phyloP scores from a whole-genome alignment of 1,284 basidiomycete species.

The Rhodotorula sp. region DNA sequence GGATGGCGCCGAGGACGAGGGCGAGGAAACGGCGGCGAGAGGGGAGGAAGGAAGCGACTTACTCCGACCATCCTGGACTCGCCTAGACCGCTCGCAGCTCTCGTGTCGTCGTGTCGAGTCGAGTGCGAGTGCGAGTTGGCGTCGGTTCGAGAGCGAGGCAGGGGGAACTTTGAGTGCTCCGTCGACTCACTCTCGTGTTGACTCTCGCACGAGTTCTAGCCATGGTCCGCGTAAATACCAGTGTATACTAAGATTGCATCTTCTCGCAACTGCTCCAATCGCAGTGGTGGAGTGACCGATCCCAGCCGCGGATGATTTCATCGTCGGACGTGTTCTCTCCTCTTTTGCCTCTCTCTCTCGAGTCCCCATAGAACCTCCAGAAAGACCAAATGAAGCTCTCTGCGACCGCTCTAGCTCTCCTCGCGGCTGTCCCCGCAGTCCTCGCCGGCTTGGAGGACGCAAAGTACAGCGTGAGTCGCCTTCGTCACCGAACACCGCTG shows the following conservation, averaged over 20 bases:
- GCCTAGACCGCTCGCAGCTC: too few species aligned
- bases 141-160: too few species aligned
- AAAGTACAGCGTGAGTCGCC: conserved; percentile 24
- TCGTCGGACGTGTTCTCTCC: neutral
- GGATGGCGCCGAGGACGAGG: neutral
- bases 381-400: conserved; percentile 21
- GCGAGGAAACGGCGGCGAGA: neutral
- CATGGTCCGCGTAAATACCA: too few species aligned
- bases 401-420: neutral
- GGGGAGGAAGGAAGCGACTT: neutral
- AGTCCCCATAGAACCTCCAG: neutral
- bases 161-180: too few species aligned
- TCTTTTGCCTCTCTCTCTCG: too few species aligned
- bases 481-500: neutral
- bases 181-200: too few species aligned
- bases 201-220: too few species aligned
- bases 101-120: neutral
- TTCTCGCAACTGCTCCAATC: too few species aligned
- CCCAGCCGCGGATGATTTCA: neutral
- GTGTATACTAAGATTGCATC: too few species aligned
- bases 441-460: conserved; percentile 56
- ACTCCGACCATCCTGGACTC: conserved; percentile 33
- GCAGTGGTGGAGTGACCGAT: too few species aligned
- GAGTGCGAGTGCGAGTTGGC: too few species aligned
- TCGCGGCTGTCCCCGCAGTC: conserved; percentile 52